Evolutionary conservation across 1,284 basidiomycete species (phyloP).

Genomic region (Pseudomicrostroma phylloplanum): DNA sequence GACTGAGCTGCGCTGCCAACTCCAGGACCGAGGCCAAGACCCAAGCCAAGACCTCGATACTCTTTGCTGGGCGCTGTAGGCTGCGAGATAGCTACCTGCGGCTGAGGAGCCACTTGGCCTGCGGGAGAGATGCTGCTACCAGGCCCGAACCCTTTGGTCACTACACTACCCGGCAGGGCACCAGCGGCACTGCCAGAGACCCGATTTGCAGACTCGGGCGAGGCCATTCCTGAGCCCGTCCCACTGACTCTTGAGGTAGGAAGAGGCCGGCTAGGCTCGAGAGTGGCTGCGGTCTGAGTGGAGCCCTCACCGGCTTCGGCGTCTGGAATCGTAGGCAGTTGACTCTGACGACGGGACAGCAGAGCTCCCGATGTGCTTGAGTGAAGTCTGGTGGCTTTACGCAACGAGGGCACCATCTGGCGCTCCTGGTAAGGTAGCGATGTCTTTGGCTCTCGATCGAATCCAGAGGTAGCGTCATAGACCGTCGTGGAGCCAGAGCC

Average conservation of each 20-base stretch:
- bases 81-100: no score
- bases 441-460: conserved; percentile 49
- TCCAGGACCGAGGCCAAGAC: conserved; percentile 26
- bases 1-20: conserved; percentile 9
- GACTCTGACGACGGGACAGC: not conserved
- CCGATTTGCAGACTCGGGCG: not conserved
- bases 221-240: no score
- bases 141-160: conserved; percentile 27
- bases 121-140: conserved; percentile 9
- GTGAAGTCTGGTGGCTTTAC: conserved; percentile 23
- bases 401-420: conserved; percentile 44
- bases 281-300: not conserved
- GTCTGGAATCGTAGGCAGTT: conserved; percentile 17
- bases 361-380: not conserved
- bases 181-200: not conserved
- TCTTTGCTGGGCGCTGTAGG: not conserved
- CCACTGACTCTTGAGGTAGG: no score
- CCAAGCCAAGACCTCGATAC: conserved; percentile 18
- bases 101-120: not conserved
- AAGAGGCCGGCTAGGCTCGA: no score
- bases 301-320: not conserved
- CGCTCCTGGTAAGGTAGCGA: conserved; percentile 46
- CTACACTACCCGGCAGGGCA: conserved; percentile 22
- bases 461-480: conserved; percentile 24
- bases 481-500: not conserved